phyloP scores from a whole-genome alignment of 495 filamentous ascomycete genomes.

The Lasiosphaeris hirsuta region DNA sequence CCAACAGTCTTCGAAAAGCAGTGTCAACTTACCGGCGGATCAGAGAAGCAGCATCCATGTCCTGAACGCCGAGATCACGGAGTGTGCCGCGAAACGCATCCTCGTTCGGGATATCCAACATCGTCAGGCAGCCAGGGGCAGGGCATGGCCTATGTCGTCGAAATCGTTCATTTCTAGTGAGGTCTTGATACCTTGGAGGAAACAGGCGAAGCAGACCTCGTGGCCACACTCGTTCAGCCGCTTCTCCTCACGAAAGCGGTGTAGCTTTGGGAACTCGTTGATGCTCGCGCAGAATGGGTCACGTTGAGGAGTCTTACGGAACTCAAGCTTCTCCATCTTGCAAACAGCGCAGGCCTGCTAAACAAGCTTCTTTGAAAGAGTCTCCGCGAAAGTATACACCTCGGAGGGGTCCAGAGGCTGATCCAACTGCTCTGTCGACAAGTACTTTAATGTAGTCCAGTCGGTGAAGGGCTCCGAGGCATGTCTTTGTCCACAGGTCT shows the following conservation, averaged over 20 bases:
- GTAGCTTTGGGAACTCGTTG: slow-evolving; percentile 1
- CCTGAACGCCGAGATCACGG: neutral
- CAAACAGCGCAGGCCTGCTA: no score
- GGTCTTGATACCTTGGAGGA: neutral
- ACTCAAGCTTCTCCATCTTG: no score
- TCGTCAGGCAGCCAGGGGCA: neutral
- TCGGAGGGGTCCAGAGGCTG: no score
- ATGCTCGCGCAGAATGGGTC: neutral
- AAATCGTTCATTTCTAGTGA: no score
- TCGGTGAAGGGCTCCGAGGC: no score
- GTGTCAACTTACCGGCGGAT: neutral
- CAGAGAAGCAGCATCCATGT: neutral
- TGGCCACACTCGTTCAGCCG: neutral
- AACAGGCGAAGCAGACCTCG: neutral
- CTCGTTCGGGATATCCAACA: neutral
- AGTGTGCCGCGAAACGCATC: neutral
- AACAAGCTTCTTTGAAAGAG: no score
- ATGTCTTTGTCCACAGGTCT: no score
- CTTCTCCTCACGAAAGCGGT: neutral
- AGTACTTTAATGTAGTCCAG: no score
- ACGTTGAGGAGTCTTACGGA: no score
- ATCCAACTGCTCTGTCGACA: neutral
- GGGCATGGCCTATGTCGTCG: no score
- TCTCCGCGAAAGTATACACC: no score
- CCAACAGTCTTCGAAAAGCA: no score